These are phyloP conservation scores for Pythium aristosporum DNA, from an alignment of 352 stramenopile species.

Conservation along the genomic window DNA sequence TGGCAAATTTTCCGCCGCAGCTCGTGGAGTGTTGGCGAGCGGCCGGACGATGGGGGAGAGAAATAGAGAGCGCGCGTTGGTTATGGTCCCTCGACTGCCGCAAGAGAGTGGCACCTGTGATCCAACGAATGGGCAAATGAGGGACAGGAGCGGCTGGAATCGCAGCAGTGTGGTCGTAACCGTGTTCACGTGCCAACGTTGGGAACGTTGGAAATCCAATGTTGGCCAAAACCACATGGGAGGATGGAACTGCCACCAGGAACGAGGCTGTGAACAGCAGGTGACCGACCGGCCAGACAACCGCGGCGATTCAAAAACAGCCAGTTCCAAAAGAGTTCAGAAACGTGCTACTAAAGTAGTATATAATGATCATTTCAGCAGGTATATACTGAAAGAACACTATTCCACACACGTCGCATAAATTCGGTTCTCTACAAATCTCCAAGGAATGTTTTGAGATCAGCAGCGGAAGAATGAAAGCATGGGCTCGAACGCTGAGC, in stretches of 20 bases:
- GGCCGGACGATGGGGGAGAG: background rate
- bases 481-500: no score
- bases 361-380: background rate
- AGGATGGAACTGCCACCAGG: conserved; percentile 11
- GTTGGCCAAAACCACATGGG: conserved; percentile 5
- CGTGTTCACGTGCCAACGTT: background rate
- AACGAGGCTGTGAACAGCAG: background rate
- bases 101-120: conserved; percentile 1
- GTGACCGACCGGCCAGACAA: conserved; percentile 6
- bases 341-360: background rate
- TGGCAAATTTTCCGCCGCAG: background rate
- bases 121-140: conserved; percentile 2
- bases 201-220: background rate
- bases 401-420: conserved; percentile 3
- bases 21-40: background rate
- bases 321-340: conserved; percentile 5
- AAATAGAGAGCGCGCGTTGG: background rate
- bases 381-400: background rate
- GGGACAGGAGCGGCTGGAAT: background rate
- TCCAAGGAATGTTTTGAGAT: conserved; percentile 10
- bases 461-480: background rate
- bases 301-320: conserved; percentile 3
- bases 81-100: background rate
- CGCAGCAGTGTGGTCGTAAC: background rate
- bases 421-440: background rate